Conservation (phyloP, 73 alveolate genomes). For the Tetrahymena malaccensis region DNA sequence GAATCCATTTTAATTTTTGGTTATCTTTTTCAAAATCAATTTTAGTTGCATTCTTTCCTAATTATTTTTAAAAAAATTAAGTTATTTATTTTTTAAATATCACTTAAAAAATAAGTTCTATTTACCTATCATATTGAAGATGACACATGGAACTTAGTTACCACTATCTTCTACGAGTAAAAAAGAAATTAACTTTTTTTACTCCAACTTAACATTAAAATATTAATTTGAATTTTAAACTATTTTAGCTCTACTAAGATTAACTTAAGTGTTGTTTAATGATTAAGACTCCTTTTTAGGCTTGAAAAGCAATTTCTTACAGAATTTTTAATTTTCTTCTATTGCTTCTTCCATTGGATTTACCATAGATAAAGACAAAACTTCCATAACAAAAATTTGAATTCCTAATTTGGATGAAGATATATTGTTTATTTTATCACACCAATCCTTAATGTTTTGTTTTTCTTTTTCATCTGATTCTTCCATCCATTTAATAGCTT, state of each 20-base stretch:
- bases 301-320: not conserved
- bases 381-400: not conserved
- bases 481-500: not conserved
- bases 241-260: not conserved
- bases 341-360: not conserved
- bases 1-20: not conserved
- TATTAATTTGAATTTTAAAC: not conserved
- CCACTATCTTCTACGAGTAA: not conserved
- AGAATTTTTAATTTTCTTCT: not conserved
- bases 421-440: not conserved
- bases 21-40: not conserved
- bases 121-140: not conserved
- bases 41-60: not conserved
- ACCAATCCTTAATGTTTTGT: not conserved
- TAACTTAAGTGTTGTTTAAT: not conserved
- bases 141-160: not conserved
- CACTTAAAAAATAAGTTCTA: not conserved
- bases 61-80: not conserved
- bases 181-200: not conserved
- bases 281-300: not conserved
- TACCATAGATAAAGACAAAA: not conserved
- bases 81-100: too few species aligned
- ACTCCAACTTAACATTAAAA: not conserved
- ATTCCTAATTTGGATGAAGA: not conserved
- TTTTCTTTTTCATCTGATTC: not conserved